These are phyloP conservation scores for Kwoniella botswanensis DNA, from an alignment of 768 basidiomycete genomes.

Conservation along the genomic window DNA sequence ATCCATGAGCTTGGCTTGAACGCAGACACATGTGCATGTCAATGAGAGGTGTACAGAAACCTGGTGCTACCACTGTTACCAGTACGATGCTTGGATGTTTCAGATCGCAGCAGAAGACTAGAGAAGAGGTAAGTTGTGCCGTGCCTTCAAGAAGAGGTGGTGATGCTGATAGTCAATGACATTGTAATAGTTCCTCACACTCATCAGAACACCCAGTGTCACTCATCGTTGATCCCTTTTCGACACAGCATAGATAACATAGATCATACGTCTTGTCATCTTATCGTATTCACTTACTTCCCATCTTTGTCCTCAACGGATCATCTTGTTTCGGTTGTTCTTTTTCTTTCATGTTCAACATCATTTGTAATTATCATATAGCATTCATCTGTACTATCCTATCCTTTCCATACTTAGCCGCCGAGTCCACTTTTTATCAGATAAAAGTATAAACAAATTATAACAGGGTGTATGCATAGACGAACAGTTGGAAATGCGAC, in stretches of 20 bases:
- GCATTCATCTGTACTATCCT: constrained; percentile 18
- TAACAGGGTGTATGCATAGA: constrained; percentile 8
- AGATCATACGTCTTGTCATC: constrained; percentile 7
- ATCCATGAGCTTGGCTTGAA: too few species aligned
- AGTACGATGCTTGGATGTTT: constrained; percentile 99
- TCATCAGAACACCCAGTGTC: constrained; percentile 54
- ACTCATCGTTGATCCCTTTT: constrained; percentile 17
- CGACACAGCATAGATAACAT: neutral
- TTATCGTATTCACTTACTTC: neutral
- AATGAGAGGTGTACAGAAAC: constrained; percentile 99
- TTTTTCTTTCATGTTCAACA: constrained; percentile 2
- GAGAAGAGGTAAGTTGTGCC: constrained; percentile 69
- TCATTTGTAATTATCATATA: constrained; percentile 4
- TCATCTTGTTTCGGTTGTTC: neutral
- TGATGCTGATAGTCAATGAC: neutral
- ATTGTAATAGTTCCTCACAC: constrained; percentile 51
- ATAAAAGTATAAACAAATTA: neutral
- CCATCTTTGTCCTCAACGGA: neutral
- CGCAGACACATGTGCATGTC: constrained; percentile 98
- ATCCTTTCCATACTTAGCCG: constrained; percentile 1
- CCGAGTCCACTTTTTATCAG: neutral
- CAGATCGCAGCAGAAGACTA: constrained; percentile 96
- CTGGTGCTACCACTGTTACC: constrained; percentile 91
- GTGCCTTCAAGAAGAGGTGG: too few species aligned
- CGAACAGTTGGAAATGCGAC: neutral